phyloP scores from a whole-genome alignment of 495 filamentous ascomycete species.

The Xylaria acuta region DNA sequence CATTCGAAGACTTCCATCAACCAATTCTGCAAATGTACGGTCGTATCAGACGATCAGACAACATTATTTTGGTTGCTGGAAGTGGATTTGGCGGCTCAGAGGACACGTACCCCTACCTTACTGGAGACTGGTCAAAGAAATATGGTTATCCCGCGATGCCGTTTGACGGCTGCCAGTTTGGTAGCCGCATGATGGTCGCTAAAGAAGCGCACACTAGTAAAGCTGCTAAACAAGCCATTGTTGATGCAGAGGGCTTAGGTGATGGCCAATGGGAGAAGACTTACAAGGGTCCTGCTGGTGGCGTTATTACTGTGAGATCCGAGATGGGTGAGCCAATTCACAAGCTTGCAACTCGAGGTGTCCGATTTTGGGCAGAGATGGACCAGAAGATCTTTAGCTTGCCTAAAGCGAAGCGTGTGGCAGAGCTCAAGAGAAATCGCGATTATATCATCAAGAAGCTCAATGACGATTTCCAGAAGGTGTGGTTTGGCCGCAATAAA shows the following conservation, averaged over 20 bases:
- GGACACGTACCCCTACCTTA: slow-evolving; percentile 92
- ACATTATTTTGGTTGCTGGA: slow-evolving; percentile 87
- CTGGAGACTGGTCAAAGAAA: slow-evolving; percentile 81
- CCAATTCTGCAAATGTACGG: slow-evolving; percentile 92
- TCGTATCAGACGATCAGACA: slow-evolving; percentile 78
- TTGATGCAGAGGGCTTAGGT: slow-evolving; percentile 85
- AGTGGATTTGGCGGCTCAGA: slow-evolving; percentile 91
- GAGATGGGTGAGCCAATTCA: slow-evolving; percentile 99
- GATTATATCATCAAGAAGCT: slow-evolving; percentile 97
- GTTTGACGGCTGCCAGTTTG: slow-evolving; percentile 88
- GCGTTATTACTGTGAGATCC: slow-evolving; percentile 94
- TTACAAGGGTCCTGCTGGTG: slow-evolving; percentile 89
- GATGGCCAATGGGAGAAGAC: slow-evolving; percentile 96
- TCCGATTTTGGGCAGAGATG: slow-evolving; percentile 97
- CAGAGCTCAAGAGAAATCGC: slow-evolving; percentile 88
- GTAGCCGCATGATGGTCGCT: slow-evolving; percentile 91
- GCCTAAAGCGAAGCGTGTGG: slow-evolving; percentile 90
- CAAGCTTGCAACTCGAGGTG: slow-evolving; percentile 94
- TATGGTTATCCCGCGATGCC: slow-evolving; percentile 95
- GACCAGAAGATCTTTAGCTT: slow-evolving; percentile 96
- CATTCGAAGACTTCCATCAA: slow-evolving; percentile 93
- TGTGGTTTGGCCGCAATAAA: slow-evolving; percentile 95
- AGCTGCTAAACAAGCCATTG: slow-evolving; percentile 94
- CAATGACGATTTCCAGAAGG: slow-evolving; percentile 98
- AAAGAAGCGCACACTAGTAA: slow-evolving; percentile 94